phyloP scores from a whole-genome alignment of 2,329 filamentous ascomycete genomes.

The Fusarium sacchari region DNA sequence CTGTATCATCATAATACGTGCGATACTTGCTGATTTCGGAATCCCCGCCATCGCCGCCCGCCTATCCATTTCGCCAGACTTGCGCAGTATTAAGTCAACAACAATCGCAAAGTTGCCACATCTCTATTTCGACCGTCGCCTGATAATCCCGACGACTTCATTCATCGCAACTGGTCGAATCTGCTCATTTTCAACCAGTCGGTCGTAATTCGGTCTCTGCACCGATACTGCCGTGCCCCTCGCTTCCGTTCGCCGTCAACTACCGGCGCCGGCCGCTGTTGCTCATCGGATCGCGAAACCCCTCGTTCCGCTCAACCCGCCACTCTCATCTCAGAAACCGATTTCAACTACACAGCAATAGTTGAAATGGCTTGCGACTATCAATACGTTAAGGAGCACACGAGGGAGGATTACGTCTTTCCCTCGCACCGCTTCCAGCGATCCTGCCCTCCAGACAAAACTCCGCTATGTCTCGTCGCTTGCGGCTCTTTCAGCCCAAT shows the following conservation, averaged over 20 bases:
- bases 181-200: constrained; percentile 2
- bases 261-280: constrained; percentile 34
- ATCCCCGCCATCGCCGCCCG: constrained; percentile 26
- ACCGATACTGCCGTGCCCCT: constrained; percentile 30
- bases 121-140: constrained; percentile 2
- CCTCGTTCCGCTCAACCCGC: constrained; percentile 23
- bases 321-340: constrained; percentile 5
- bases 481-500: constrained; percentile 66
- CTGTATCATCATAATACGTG: constrained; percentile 21
- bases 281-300: constrained; percentile 25
- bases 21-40: constrained; percentile 18
- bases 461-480: constrained; percentile 73
- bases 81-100: constrained; percentile 7
- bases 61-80: constrained; percentile 16
- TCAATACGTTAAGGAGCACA: constrained; percentile 49
- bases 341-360: constrained; percentile 3
- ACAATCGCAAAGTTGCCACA: constrained; percentile 12
- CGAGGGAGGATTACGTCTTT: constrained; percentile 63
- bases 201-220: constrained; percentile 26
- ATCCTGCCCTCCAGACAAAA: constrained; percentile 64
- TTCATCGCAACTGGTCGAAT: not conserved
- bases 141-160: not conserved
- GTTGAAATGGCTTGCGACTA: constrained; percentile 46
- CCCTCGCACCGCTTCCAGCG: constrained; percentile 68
- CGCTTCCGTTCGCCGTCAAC: constrained; percentile 29